phyloP scores from a whole-genome alignment of 2,329 filamentous ascomycete species.

The Pseudogymnoascus pannorum region DNA sequence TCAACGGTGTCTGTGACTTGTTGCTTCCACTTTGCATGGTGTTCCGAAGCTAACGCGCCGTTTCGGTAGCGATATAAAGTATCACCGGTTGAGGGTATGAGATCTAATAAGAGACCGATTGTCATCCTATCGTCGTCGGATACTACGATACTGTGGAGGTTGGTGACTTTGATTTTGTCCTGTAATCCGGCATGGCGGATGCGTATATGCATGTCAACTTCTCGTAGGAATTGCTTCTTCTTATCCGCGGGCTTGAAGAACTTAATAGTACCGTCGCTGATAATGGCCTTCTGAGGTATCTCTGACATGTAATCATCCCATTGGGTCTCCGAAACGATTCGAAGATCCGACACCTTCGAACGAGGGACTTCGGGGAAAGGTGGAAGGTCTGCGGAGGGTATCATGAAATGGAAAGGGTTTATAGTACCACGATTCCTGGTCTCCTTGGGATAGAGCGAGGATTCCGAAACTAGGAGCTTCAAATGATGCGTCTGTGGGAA shows the following conservation, averaged over 20 bases:
- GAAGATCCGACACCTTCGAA: constrained; percentile 12
- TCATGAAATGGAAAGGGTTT: constrained; percentile 13
- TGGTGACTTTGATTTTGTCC: constrained; percentile 14
- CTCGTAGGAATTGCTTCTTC: constrained; percentile 15
- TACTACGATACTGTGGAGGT: constrained; percentile 13
- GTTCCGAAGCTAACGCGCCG: constrained; percentile 8
- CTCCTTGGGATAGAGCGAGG: constrained; percentile 12
- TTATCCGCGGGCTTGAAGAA: constrained; percentile 15
- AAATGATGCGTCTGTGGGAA: constrained; percentile 15
- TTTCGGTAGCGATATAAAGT: constrained; percentile 11
- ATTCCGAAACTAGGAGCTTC: constrained; percentile 14
- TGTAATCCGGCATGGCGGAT: constrained; percentile 13
- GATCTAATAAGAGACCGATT: constrained; percentile 16
- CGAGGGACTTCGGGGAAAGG: constrained; percentile 10
- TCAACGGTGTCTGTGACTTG: constrained; percentile 15
- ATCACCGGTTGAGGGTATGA: constrained; percentile 15
- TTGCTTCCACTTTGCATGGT: constrained; percentile 15
- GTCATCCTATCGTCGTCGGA: constrained; percentile 14
- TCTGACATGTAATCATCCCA: constrained; percentile 11
- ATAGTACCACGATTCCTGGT: constrained; percentile 14
- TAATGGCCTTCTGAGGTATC: constrained; percentile 13
- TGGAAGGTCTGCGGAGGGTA: constrained; percentile 14
- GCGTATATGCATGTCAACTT: constrained; percentile 15
- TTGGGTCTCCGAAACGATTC: constrained; percentile 7
- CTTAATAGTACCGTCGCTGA: constrained; percentile 10